These are phyloP conservation scores for Aspergillus bertholletiae DNA, from an alignment of 495 filamentous ascomycete genomes.

Conservation along the genomic window DNA sequence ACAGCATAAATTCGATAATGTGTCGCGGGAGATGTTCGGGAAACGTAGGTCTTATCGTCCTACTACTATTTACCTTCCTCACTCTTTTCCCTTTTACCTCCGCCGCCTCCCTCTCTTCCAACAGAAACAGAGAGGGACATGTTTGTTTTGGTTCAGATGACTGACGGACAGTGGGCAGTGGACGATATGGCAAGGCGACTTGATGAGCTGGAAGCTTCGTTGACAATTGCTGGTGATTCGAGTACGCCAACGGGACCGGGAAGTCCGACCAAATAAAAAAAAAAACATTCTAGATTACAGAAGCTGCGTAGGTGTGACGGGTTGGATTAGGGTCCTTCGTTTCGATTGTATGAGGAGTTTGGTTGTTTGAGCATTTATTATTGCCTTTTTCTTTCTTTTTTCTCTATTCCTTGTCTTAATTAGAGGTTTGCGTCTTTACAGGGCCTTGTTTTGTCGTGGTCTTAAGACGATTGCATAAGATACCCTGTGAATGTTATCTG, in stretches of 20 bases:
- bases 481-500: constrained; percentile 1
- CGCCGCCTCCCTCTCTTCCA: too few species aligned
- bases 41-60: constrained; percentile 62
- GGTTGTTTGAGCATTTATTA: neutral
- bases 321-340: too few species aligned
- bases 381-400: neutral
- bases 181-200: constrained; percentile 92
- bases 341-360: neutral
- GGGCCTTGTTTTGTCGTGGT: neutral
- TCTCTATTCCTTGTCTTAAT: neutral
- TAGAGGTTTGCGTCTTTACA: neutral
- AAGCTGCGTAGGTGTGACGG: too few species aligned
- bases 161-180: constrained; percentile 50
- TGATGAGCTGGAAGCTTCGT: constrained; percentile 77
- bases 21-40: constrained; percentile 79
- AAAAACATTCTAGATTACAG: too few species aligned
- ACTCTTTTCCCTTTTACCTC: too few species aligned
- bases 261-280: neutral
- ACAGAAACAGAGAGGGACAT: too few species aligned
- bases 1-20: constrained; percentile 74
- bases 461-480: constrained; percentile 1
- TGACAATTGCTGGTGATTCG: constrained; percentile 19
- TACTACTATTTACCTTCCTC: too few species aligned
- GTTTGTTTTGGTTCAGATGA: neutral
- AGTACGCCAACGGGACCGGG: constrained; percentile 6